These are phyloP conservation scores for Ceratobasidium sp. DNA, from an alignment of 1,284 basidiomycete species.

Conservation along the genomic window DNA sequence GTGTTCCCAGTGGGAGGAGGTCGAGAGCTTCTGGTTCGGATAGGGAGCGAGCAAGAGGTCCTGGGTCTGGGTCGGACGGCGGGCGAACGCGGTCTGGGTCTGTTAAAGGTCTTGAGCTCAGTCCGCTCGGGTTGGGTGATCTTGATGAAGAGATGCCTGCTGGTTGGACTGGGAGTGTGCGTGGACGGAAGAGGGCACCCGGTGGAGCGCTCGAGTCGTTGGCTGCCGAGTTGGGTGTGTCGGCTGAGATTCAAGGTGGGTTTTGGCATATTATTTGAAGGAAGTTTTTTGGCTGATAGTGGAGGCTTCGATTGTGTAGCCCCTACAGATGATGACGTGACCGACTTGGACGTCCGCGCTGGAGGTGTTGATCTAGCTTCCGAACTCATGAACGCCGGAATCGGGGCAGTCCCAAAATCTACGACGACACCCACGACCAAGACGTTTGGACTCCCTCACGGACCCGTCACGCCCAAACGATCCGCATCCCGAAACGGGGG, in stretches of 20 bases:
- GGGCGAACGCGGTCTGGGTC: too few relatives aligned
- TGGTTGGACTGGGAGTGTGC: conserved; percentile 32
- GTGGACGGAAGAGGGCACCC: conserved; percentile 18
- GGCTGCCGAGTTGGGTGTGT: conserved; percentile 26
- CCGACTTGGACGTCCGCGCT: neutral
- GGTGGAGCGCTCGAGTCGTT: conserved; percentile 22
- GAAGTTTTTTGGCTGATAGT: too few relatives aligned
- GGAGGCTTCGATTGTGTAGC: too few relatives aligned
- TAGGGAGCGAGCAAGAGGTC: neutral
- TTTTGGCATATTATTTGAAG: too few relatives aligned
- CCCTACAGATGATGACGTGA: conserved; percentile 21
- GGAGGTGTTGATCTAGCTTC: conserved; percentile 17
- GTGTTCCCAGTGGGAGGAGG: neutral
- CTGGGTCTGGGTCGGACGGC: neutral
- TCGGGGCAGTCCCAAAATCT: neutral
- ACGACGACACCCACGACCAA: neutral
- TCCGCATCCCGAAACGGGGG: neutral
- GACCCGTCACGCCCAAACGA: conserved; percentile 12
- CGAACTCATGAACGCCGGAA: conserved; percentile 2
- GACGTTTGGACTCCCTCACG: conserved; percentile 9
- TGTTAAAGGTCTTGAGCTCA: neutral
- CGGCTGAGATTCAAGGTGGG: conserved; percentile 19
- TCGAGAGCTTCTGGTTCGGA: neutral
- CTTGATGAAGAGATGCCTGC: conserved; percentile 13
- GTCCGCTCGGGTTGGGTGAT: conserved; percentile 14